Conservation (phyloP, 257 asterid genomes). For the Solanum peruvianum region DNA sequence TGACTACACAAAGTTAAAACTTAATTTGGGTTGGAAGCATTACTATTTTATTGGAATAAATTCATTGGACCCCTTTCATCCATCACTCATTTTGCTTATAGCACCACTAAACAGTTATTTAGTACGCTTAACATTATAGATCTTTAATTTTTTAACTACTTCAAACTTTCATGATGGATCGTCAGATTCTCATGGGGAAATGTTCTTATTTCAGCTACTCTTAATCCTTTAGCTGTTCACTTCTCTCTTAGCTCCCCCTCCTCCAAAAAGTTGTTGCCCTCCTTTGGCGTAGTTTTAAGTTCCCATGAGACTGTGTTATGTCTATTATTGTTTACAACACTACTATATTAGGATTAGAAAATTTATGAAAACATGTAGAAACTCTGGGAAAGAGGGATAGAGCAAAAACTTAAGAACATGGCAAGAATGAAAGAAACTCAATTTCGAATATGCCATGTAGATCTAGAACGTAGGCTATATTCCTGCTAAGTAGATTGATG, state of each 20-base stretch:
- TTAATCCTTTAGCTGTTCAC: background rate
- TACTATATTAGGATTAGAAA: background rate
- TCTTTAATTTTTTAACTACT: background rate
- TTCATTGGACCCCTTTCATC: background rate
- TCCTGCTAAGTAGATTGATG: background rate
- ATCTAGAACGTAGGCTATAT: background rate
- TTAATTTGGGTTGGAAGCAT: background rate
- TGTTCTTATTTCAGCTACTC: background rate
- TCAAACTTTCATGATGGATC: background rate
- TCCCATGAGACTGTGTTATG: background rate
- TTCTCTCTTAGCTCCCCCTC: background rate
- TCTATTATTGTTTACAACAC: background rate
- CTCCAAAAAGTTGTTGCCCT: background rate
- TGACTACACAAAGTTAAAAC: background rate
- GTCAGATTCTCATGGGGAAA: background rate
- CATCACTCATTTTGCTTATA: background rate
- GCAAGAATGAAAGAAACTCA: background rate
- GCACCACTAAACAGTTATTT: background rate
- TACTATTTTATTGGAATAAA: background rate
- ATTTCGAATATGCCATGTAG: background rate
- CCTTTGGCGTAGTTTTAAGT: background rate
- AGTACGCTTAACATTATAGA: background rate
- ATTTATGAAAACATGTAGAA: background rate
- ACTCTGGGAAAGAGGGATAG: background rate
- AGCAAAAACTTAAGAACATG: background rate